Evolutionary conservation across 1,139 yeast species (phyloP).

Genomic region (Scheffersomyces segobiensis): DNA sequence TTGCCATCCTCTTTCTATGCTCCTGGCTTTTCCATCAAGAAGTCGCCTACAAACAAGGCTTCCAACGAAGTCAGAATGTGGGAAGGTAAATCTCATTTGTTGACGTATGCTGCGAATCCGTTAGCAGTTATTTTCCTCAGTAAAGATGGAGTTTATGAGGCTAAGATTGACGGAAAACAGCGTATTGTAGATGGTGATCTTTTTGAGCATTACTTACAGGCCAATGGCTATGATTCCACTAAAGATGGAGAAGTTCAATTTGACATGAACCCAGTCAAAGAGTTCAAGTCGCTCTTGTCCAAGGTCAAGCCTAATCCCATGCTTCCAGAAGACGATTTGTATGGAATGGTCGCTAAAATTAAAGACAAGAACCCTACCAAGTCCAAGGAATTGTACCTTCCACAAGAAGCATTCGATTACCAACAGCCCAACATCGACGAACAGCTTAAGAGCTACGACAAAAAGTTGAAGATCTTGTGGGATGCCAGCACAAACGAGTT

Average conservation of each 20-base stretch:
- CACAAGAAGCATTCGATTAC: constrained; percentile 17
- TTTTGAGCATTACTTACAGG: constrained; percentile 21
- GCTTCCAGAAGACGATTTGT: constrained; percentile 20
- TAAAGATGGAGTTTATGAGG: constrained; percentile 31
- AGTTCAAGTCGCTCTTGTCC: constrained; percentile 15
- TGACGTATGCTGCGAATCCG: constrained; percentile 28
- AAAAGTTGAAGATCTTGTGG: neutral
- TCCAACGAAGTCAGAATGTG: constrained; percentile 27
- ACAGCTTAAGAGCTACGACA: constrained; percentile 13
- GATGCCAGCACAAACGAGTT: constrained; percentile 1
- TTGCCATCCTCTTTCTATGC: constrained; percentile 21
- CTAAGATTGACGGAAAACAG: constrained; percentile 21
- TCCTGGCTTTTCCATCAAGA: constrained; percentile 28
- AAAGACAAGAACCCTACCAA: constrained; percentile 12
- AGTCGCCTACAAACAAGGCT: constrained; percentile 25
- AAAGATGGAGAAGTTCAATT: constrained; percentile 15
- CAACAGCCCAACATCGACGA: constrained; percentile 12
- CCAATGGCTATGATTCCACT: constrained; percentile 12
- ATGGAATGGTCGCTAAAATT: constrained; percentile 21
- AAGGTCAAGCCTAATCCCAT: constrained; percentile 17
- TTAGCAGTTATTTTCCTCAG: constrained; percentile 24
- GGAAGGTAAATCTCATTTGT: constrained; percentile 29
- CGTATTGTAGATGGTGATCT: constrained; percentile 28
- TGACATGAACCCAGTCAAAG: constrained; percentile 21
- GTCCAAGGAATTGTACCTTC: constrained; percentile 14